Evolutionary conservation across 768 basidiomycete species (phyloP), one percentile per base, ranked within the genome.

Genomic region (Lactarius psammicola): DNA sequence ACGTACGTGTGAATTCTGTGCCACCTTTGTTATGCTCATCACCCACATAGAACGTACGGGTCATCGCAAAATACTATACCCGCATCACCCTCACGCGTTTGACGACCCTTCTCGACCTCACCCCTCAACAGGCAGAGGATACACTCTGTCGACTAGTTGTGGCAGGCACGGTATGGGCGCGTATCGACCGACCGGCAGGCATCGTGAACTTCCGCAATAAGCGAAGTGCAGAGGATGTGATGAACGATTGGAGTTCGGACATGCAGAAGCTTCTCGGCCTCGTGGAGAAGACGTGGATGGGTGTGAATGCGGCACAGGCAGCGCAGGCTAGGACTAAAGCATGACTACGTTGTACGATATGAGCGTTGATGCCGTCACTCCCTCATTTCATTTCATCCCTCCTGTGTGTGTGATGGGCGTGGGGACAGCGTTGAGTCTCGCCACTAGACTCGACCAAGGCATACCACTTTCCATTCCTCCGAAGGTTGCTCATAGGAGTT

Each of bases 221-320:
- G 77, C 86, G 87, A 70, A 87, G 82, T 62, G 85, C 92, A 1
- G 95, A 98, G 74, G 94, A 97, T 72, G 89, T 94, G 6, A 89
- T 99, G 88, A 98, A 98, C 74, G 93, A 94, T 68, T 99, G 97
- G 96, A 95, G 94, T 77, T 91, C 88, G 26, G 95, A 98, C 73
- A 94, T 99, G 85, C 91, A 89, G 72, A 94, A 90, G 78, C 78
- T 99, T 72, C 81, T 99, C 66, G 85, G 90, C 20, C 77, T 97
- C 49, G 92, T 95, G 17, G 97, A 99, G 80, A 98, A 98, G 85
- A 94, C 94, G n/a, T 97, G 95, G 92, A 94, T 94, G 92, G 90
- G 89, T 42, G 88, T 94, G 84, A 94, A 94, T 70, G 92, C 92
- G 38, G 92, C 92, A 13, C 85, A 91, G 74, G 92, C 92, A 56